Evolutionary conservation across 768 basidiomycete genomes (phyloP).

Genomic region (Gloeopeniophorella convolvens): DNA sequence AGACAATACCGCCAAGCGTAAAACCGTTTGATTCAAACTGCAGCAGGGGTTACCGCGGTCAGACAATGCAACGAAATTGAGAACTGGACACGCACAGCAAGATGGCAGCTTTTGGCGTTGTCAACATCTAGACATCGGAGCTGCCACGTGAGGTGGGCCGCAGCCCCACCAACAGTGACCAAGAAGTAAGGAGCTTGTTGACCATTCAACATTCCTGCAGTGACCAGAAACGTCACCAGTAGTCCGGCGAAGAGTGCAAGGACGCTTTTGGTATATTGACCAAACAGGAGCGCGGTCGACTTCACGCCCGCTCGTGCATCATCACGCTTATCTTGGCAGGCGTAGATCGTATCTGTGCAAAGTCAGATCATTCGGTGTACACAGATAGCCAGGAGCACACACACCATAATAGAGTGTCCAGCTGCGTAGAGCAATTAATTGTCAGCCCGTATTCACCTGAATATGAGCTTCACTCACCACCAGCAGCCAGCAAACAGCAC

Average conservation of each 20-base stretch:
- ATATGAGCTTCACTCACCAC: conserved; percentile 1
- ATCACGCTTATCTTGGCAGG: conserved; percentile 54
- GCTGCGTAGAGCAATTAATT: background rate
- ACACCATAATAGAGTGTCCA: conserved; percentile 20
- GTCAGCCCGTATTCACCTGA: background rate
- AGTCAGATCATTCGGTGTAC: conserved; percentile 31
- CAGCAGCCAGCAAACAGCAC: background rate
- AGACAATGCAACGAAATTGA: background rate
- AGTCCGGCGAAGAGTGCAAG: conserved; percentile 34
- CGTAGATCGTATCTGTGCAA: conserved; percentile 53
- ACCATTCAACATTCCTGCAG: conserved; percentile 26
- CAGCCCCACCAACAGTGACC: conserved; percentile 7
- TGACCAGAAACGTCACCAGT: conserved; percentile 23
- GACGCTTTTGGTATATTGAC: conserved; percentile 35
- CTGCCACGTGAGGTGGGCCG: conserved; percentile 3
- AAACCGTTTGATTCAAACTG: conserved; percentile 12
- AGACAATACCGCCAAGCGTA: conserved; percentile 3
- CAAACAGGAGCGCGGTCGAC: conserved; percentile 59
- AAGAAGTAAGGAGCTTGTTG: conserved; percentile 18
- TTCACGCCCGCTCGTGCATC: conserved; percentile 53
- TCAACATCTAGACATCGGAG: conserved; percentile 4
- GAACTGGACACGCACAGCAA: background rate
- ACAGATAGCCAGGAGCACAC: background rate
- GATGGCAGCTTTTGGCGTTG: conserved; percentile 5
- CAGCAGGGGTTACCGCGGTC: too few relatives aligned